These are phyloP conservation scores for Pittosporum tobira DNA, from an alignment of 129 eudicot species.

Conservation along the genomic window DNA sequence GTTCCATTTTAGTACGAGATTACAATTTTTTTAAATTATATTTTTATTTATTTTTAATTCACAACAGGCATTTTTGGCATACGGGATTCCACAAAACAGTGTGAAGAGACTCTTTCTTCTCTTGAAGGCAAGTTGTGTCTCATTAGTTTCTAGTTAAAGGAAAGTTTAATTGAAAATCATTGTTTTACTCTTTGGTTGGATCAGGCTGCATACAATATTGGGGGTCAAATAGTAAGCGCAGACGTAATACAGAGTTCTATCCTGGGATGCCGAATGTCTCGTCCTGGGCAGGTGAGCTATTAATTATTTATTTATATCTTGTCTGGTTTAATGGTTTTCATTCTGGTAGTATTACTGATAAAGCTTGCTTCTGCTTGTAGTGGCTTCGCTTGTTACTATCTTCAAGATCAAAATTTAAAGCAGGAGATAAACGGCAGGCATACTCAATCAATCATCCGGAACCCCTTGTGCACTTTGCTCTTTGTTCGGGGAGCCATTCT, in stretches of 20 bases:
- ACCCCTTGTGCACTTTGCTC: conserved; percentile 91
- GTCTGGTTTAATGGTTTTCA: not conserved
- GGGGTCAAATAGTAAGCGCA: conserved; percentile 87
- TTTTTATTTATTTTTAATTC: not conserved
- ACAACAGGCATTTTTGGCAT: conserved; percentile 84
- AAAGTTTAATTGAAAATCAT: not conserved
- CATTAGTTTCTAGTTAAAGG: not conserved
- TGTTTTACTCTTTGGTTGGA: conserved; percentile 14
- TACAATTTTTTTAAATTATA: not conserved
- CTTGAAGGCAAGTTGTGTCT: conserved; percentile 44
- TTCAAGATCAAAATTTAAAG: conserved; percentile 67
- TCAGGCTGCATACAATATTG: conserved; percentile 91
- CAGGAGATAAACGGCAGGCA: conserved; percentile 73
- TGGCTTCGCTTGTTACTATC: conserved; percentile 69
- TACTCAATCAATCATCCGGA: conserved; percentile 74
- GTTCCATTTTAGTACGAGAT: not conserved
- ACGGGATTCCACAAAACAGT: conserved; percentile 89
- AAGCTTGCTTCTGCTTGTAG: conserved; percentile 28
- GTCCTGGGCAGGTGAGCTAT: conserved; percentile 78
- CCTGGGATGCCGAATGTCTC: conserved; percentile 76
- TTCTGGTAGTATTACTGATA: conserved; percentile 2
- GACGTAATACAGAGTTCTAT: conserved; percentile 76
- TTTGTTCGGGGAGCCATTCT: conserved; percentile 89
- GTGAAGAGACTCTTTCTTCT: conserved; percentile 78
- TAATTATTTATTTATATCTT: not conserved